Evolutionary conservation across 768 basidiomycete species (phyloP), one percentile per base, ranked within the genome.

Genomic region (Fomitopsis pulvina): DNA sequence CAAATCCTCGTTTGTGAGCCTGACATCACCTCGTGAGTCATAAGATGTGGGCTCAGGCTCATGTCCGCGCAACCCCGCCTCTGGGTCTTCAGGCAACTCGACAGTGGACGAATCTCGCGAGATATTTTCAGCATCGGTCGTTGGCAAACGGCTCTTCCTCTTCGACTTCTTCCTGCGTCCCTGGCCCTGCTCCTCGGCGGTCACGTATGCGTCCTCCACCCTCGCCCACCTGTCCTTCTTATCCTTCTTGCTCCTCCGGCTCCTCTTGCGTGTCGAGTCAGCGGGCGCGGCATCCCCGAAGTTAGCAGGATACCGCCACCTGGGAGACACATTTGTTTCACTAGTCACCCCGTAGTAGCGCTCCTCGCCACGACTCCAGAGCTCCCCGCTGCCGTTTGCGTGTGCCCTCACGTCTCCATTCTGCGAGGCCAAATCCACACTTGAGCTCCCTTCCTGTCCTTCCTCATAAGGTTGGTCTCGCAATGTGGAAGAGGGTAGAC

Each of bases 211-310:
- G 63, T 92, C 90, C 66, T 90, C 87, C 27, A 89, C 91, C 66
- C 85, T 74, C 52, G 83, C 88, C 85, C 85, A 92, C 51, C 90
- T 73, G 59, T 92, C 90, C 66, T 92, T 91, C 77, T 90, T 92
- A 45, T 79, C 78, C 58, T 83, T 83, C 68, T 85, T 81, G 57
- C 81, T 82, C 68, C 84, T 81, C 54, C 66, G 70, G 48, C 71
- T 72, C 51, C 64, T 60, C 43, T 69, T 62, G 39, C 67, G 66
- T 26, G 65, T 61, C 21, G 69, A 59, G 24, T 70, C 71, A 18
- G 69, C 75, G 20, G 67, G 60, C 20, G 60, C 42, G 5, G 70
- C 53, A 55, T 89, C 87, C 42, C 83, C 81, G 59, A 92, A 89
- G 63, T 91, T 89, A 55, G 89, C 83, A 12, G 87, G 87, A 67